Base-by-base conservation (phyloP, 83 land plant genomes). In the Thuja plicata region DNA sequence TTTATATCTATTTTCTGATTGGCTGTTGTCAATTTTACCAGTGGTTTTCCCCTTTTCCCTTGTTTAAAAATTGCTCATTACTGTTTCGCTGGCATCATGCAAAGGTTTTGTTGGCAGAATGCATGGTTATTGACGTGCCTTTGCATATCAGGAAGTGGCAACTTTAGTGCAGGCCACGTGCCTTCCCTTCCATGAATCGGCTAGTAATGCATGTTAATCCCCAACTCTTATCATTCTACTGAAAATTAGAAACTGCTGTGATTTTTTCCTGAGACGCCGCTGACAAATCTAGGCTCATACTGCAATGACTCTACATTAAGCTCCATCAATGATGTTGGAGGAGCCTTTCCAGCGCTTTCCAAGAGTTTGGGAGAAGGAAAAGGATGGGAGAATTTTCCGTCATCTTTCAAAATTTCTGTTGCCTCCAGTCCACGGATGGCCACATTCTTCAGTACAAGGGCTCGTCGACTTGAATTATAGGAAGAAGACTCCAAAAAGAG, bases 271-370 rank as follows among this genome's bases (percentile, higher is more conserved):
- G 99, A 91, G 15, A 93, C 87, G 0, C 92, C 95, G 0, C 97
- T 97, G n/a, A 97, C 88, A 87, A 19, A 93, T 0, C 99, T 98
- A n/a, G 92, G 90, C 70, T 87, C 93, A 84, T 95, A 96, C 91
- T 91, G 94, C 91, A 97, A 85, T 1, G 96, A 95, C 5, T 92
- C 93, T 5, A 95, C 41, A 35, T 89, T 86, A 21, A 94, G 95
- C 50, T 71, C 92, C 89, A 89, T 87, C 37, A 91, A 86, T 21
- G 88, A 43, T 13, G 88, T 17, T 37, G 89, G 27, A 79, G 30
- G 60, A 80, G 1, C 13, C 17, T 50, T 12, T 41, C 4, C 30
- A 43, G 8, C 84, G 46, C 13, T 48, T 80, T 80, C 84, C 50
- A 80, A 43, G 84, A 30, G n/a, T 27, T 50, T 41, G 43, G 43